Evolutionary conservation across 208 protist species (phyloP).

Genomic region (Herpetomonas samuelpessoai): DNA sequence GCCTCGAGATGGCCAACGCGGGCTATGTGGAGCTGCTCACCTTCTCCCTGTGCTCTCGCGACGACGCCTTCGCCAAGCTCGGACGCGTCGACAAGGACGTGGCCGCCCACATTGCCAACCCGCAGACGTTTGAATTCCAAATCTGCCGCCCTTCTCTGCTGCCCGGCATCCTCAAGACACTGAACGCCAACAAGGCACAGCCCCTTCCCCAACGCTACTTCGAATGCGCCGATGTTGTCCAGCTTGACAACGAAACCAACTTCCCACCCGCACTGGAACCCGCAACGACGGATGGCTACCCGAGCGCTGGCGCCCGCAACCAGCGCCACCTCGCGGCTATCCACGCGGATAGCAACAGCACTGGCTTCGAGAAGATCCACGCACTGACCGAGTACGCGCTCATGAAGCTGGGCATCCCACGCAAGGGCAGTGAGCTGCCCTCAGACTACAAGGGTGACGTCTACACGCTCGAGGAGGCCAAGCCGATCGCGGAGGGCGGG

Average conservation of each 20-base stretch:
- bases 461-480: constrained; percentile 57
- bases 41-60: constrained; percentile 91
- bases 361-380: constrained; percentile 84
- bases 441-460: constrained; percentile 27
- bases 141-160: constrained; percentile 93
- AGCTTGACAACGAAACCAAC: constrained; percentile 85
- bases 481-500: no score
- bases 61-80: constrained; percentile 90
- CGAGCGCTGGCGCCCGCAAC: constrained; percentile 87
- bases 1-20: constrained; percentile 88
- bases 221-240: constrained; percentile 96
- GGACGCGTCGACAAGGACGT: constrained; percentile 70
- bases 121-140: constrained; percentile 95
- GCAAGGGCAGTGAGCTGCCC: constrained; percentile 17
- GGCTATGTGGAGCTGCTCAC: constrained; percentile 97
- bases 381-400: constrained; percentile 65
- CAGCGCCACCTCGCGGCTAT: constrained; percentile 85
- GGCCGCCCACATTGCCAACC: constrained; percentile 92
- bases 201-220: constrained; percentile 96
- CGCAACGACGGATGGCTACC: constrained; percentile 28
- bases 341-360: constrained; percentile 69
- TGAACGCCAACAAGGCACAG: constrained; percentile 88
- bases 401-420: constrained; percentile 67
- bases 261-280: constrained; percentile 79
- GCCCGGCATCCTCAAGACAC: constrained; percentile 96